Base-by-base conservation (phyloP, 176 grass and related monocot genomes). In the Bromus sterilis region DNA sequence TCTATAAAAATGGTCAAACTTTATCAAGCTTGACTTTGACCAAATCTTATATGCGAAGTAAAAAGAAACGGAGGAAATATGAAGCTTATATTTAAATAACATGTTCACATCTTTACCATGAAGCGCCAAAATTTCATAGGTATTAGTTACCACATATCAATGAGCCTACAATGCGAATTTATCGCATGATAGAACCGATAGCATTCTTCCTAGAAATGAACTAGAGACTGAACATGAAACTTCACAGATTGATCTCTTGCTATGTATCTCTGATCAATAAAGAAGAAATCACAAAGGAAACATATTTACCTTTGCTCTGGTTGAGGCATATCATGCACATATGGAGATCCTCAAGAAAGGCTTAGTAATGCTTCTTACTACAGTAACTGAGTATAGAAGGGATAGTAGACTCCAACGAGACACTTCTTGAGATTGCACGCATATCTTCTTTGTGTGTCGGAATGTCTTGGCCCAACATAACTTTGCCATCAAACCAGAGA, bases 281-380 rank as follows among this genome's bases (percentile, higher is more conserved):
- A 30, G 13, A 44, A n/a, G 11, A 40, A 8, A 5, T 2, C 0
- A 33, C 23, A 55, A 43, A 57, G 34, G 11, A 23, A 82, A 60
- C 0, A 25, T 14, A 11, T 8, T 20, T 76, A 84, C 82, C 82
- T 70, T 46, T 84, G 62, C 74, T 78, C 63, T 78, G 53, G 40
- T 71, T 83, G 41, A 90, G 81, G 59, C 88, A 86, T 25, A 90
- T 90, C 76, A 61, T 61, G 33, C 84, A 90, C 66, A 75, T 65
- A 55, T 86, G 80, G 41, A 90, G 9, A 62, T 83, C 77, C 25
- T 79, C 77, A 60, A 90, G 88, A 83, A 90, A 90, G 70, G 48
- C 49, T 83, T 90, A 59, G 41, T 90, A 56, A 2, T 3, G 24
- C 26, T 83, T 90, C 24, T 86, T 74, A 48, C 71, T 64, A 42